Base-by-base conservation (phyloP, 2,329 filamentous ascomycete species). In the Periconia sp. region DNA sequence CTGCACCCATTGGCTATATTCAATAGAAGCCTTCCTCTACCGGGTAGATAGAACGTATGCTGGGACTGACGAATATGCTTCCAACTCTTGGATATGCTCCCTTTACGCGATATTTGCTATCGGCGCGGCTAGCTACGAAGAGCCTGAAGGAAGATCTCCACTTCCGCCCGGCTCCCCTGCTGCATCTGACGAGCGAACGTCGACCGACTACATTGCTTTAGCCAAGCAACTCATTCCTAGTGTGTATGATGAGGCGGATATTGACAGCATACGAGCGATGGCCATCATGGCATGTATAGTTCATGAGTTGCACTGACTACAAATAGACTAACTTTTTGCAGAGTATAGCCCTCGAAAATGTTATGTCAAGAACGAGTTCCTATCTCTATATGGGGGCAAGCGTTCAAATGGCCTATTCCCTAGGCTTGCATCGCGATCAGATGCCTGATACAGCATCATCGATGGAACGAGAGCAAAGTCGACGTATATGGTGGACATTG, bases 401-500 rank as follows among this genome's bases (percentile, higher is more conserved):
- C 42, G 62, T 74, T 2, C 70, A 73, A 40, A 72, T 72, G 51
- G 70, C 71, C 0, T 74, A 67, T 47, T 69, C 71, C 13, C 61
- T 74, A 7, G 71, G 71, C 23, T 48, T 74, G 17, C 70, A 74
- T 56, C 68, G 70, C 8, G 69, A 74, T 33, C 66, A 71, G 41
- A 33, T 69, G n/a, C 64, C 68, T 0, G 61, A 64, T 11, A 64
- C 62, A 6, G 64, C 61, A 5, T 58, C 57, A 7, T 52, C 60
- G 8, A 55, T 69, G 50, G 70, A 73, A 30, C 63, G 66, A 27
- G 69, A 73, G 37, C 69, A 69, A 35, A 67, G 71, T 46, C 65
- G 71, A 8, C 63, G 71, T 14, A 69, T 74, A 43, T 74, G 71
- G 71, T 74, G 70, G 70, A 72, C 71, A 9, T 47, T 74, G 10